Conservation (phyloP, 768 basidiomycete genomes). For the Paxillus ammoniavirescens region DNA sequence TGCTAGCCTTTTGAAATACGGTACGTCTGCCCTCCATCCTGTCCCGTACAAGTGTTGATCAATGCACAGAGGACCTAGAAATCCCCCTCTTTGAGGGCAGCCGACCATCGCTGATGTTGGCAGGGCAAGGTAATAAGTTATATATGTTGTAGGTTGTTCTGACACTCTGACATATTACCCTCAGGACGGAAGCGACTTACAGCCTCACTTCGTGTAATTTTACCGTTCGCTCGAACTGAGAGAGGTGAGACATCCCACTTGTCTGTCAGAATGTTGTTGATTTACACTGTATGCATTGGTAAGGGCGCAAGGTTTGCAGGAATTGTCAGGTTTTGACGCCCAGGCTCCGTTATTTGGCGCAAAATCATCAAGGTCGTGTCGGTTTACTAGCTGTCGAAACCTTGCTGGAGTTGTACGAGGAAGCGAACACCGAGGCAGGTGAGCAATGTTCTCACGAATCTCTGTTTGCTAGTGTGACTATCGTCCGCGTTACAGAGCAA, state of each 20-base stretch:
- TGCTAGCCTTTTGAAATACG: constrained; percentile 7
- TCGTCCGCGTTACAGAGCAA: background rate
- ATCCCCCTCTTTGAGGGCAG: background rate
- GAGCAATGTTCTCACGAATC: background rate
- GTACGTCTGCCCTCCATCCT: background rate
- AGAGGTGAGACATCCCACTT: background rate
- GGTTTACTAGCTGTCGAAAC: constrained; percentile 22
- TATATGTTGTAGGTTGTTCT: background rate
- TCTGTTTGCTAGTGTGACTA: background rate
- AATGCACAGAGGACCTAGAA: constrained; percentile 2
- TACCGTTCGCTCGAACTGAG: constrained; percentile 4
- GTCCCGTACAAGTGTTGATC: background rate
- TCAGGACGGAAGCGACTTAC: constrained; percentile 11
- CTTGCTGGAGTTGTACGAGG: constrained; percentile 12
- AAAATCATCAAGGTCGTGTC: constrained; percentile 7
- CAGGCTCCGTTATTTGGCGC: constrained; percentile 12
- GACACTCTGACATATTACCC: background rate
- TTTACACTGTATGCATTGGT: background rate
- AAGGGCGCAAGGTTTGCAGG: constrained; percentile 1
- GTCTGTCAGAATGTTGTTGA: background rate
- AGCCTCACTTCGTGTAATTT: constrained; percentile 12
- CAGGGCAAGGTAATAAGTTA: background rate
- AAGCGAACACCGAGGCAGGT: constrained; percentile 8
- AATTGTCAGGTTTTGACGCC: constrained; percentile 7
- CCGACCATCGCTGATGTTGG: constrained; percentile 3